Evolutionary conservation across 164 flowering plant species (phyloP).

Genomic region (grape (Vitis vinifera)): DNA sequence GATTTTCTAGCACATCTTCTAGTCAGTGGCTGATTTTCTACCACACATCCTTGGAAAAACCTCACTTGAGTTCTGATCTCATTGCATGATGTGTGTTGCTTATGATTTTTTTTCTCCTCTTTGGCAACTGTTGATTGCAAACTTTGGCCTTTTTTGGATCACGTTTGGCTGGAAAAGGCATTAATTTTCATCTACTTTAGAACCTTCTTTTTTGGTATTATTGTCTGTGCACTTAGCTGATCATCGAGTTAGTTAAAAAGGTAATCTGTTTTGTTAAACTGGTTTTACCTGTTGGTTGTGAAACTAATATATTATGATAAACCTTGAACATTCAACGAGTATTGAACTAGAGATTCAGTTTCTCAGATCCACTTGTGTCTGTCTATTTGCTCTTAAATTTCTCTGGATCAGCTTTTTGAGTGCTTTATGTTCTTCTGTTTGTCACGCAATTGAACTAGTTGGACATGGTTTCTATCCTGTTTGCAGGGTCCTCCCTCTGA

Average conservation of each 20-base stretch:
- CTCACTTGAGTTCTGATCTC: no score
- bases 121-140: no score
- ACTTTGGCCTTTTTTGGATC: no score
- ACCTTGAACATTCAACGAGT: constrained; percentile 19
- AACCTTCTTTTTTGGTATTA: no score
- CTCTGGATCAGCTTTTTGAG: constrained; percentile 10
- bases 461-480: constrained; percentile 1
- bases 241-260: neutral
- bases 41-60: no score
- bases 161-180: no score
- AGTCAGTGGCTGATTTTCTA: no score
- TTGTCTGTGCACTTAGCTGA: neutral
- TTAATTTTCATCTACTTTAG: no score
- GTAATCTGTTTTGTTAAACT: no score
- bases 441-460: neutral
- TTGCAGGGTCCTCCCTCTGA: constrained; percentile 73
- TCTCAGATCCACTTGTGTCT: constrained; percentile 16
- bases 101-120: no score
- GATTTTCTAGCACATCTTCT: no score
- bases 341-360: constrained; percentile 16
- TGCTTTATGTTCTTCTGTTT: neutral
- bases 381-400: constrained; percentile 12
- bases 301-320: constrained; percentile 14
- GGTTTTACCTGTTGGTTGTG: neutral
- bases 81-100: no score